These are phyloP conservation scores for Peronospora destructor DNA, from an alignment of 352 stramenopile species.

Conservation along the genomic window DNA sequence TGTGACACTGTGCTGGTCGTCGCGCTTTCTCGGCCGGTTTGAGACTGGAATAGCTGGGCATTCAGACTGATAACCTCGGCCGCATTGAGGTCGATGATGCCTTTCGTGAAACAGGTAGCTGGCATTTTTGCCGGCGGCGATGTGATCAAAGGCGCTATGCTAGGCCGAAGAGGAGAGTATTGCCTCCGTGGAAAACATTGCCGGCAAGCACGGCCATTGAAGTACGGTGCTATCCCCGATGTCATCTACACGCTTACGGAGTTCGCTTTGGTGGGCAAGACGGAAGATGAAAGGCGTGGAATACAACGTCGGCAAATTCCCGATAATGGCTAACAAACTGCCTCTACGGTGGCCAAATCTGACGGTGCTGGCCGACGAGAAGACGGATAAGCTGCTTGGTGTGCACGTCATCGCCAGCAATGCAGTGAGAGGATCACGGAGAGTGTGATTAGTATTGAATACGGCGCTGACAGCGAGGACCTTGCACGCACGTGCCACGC, in stretches of 20 bases:
- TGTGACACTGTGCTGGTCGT: conserved; percentile 87
- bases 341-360: conserved; percentile 87
- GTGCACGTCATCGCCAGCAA: conserved; percentile 99
- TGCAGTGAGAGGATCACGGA: conserved; percentile 99
- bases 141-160: conserved; percentile 97
- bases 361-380: conserved; percentile 97
- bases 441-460: conserved; percentile 97
- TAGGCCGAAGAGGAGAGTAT: conserved; percentile 99
- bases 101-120: conserved; percentile 91
- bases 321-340: conserved; percentile 96
- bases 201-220: conserved; percentile 96
- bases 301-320: conserved; percentile 98
- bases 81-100: conserved; percentile 96
- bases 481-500: too few relatives aligned
- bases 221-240: conserved; percentile 98
- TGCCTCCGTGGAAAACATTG: conserved; percentile 97
- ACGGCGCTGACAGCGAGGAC: conserved; percentile 96
- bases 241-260: conserved; percentile 98
- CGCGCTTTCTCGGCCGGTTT: conserved; percentile 94
- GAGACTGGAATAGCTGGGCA: conserved; percentile 94
- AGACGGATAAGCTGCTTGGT: conserved; percentile 96
- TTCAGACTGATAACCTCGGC: conserved; percentile 94
- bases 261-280: conserved; percentile 94
- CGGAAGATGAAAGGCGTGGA: conserved; percentile 91
- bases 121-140: conserved; percentile 96